Evolutionary conservation across 768 basidiomycete genomes (phyloP).

Genomic region (Paxillus rubicundulus): DNA sequence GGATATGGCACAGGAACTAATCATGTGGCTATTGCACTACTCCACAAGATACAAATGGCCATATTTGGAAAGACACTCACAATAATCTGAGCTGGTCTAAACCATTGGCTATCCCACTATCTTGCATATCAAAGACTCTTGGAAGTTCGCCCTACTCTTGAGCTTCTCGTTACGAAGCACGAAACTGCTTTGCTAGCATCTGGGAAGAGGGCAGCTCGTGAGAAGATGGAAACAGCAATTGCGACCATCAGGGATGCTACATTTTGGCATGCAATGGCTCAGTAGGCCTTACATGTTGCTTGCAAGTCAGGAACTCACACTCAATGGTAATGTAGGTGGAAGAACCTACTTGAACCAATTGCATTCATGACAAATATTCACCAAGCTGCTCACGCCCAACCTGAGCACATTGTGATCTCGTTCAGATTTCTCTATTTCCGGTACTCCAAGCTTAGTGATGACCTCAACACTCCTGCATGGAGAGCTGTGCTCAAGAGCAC

Average conservation of each 20-base stretch:
- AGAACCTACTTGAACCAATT: constrained; percentile 30
- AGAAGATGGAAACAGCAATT: constrained; percentile 29
- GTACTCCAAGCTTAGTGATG: constrained; percentile 7
- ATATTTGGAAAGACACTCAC: neutral
- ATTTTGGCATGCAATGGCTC: constrained; percentile 18
- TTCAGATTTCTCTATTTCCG: constrained; percentile 29
- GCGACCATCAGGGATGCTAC: constrained; percentile 22
- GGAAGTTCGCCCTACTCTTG: constrained; percentile 19
- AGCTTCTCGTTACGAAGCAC: constrained; percentile 11
- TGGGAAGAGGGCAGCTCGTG: constrained; percentile 23
- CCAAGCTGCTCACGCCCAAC: constrained; percentile 26
- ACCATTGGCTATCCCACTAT: constrained; percentile 38
- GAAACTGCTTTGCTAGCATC: constrained; percentile 15
- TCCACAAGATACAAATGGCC: constrained; percentile 21
- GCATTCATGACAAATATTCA: constrained; percentile 30
- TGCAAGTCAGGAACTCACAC: constrained; percentile 26
- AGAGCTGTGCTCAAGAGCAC: constrained; percentile 30
- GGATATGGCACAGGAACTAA: constrained; percentile 31
- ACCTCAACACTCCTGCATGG: neutral
- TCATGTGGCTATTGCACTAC: constrained; percentile 37
- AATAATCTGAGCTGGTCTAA: constrained; percentile 33
- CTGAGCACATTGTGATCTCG: constrained; percentile 34
- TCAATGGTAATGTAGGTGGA: constrained; percentile 21
- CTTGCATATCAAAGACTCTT: constrained; percentile 31
- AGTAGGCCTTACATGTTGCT: neutral